phyloP scores from a whole-genome alignment of 371 early-diverging fungal species.

The Rhizopus sp. region DNA sequence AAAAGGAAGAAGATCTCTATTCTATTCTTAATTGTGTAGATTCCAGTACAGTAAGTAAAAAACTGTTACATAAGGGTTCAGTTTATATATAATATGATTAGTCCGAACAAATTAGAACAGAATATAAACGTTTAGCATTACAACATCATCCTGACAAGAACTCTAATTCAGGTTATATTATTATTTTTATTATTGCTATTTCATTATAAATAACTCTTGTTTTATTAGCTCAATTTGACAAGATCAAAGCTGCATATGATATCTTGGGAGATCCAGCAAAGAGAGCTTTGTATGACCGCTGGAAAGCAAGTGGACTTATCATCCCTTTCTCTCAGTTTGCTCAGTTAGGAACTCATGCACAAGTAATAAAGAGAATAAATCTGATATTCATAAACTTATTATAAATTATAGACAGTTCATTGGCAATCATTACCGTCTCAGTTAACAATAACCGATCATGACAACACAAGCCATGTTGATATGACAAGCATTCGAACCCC shows the following conservation, averaged over 20 bases:
- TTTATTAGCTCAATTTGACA: constrained; percentile 14
- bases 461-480: constrained; percentile 5
- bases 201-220: neutral
- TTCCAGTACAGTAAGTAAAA: constrained; percentile 20
- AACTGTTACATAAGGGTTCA: too few relatives aligned
- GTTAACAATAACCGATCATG: constrained; percentile 16
- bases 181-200: neutral
- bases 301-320: constrained; percentile 29
- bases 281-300: constrained; percentile 38
- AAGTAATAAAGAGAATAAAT: constrained; percentile 19
- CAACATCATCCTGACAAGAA: constrained; percentile 31
- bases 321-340: constrained; percentile 37
- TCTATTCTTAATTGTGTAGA: constrained; percentile 23
- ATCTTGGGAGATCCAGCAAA: constrained; percentile 26
- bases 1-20: constrained; percentile 23
- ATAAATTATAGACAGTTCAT: constrained; percentile 29
- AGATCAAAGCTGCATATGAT: constrained; percentile 35
- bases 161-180: neutral
- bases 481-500: constrained; percentile 11
- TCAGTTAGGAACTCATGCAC: constrained; percentile 31
- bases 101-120: constrained; percentile 31
- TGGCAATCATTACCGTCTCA: constrained; percentile 37
- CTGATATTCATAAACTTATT: neutral
- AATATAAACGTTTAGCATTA: constrained; percentile 29
- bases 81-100: constrained; percentile 2